These are phyloP conservation scores for Plicaturopsis crispa DNA, from an alignment of 768 basidiomycete genomes.

Conservation along the genomic window DNA sequence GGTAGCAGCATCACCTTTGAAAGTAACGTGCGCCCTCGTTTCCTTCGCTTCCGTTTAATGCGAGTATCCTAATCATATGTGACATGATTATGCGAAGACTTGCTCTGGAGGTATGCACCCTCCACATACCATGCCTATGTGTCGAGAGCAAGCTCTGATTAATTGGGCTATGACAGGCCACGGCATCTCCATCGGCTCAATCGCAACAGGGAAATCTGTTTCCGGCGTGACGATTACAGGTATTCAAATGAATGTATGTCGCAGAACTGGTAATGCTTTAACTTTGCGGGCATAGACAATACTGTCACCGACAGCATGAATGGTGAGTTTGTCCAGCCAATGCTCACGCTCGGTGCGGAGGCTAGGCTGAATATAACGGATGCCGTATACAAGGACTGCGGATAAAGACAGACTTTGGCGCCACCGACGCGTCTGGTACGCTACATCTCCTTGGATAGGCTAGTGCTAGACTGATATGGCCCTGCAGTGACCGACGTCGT, in stretches of 20 bases:
- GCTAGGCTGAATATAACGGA: slow-evolving; percentile 4
- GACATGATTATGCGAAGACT: background rate
- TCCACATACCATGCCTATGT: too few relatives aligned
- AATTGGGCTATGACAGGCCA: slow-evolving; percentile 31
- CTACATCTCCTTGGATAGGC: too few relatives aligned
- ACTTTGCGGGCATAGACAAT: too few relatives aligned
- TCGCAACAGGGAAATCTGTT: slow-evolving; percentile 23
- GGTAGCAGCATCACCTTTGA: background rate
- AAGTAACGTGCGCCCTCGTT: too few relatives aligned
- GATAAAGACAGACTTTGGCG: slow-evolving; percentile 12
- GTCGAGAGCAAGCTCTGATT: background rate
- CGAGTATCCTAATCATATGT: background rate
- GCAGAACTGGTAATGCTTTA: too few relatives aligned
- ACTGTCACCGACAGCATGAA: slow-evolving; percentile 10
- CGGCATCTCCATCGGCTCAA: slow-evolving; percentile 54
- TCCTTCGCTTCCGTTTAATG: background rate
- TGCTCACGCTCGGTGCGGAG: background rate
- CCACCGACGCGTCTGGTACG: slow-evolving; percentile 6
- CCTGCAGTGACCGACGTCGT: slow-evolving; percentile 9
- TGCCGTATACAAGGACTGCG: slow-evolving; percentile 15
- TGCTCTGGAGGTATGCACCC: background rate
- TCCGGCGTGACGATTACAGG: slow-evolving; percentile 22
- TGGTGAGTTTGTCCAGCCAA: slow-evolving; percentile 3
- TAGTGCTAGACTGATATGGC: background rate
- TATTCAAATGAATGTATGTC: too few relatives aligned